Percentiles rank a stretch among this genome's conserved stretches.
These are phyloP conservation scores for Fusarium sp. DNA, from an alignment of 2,329 filamentous ascomycete species.

Conservation along the genomic window DNA sequence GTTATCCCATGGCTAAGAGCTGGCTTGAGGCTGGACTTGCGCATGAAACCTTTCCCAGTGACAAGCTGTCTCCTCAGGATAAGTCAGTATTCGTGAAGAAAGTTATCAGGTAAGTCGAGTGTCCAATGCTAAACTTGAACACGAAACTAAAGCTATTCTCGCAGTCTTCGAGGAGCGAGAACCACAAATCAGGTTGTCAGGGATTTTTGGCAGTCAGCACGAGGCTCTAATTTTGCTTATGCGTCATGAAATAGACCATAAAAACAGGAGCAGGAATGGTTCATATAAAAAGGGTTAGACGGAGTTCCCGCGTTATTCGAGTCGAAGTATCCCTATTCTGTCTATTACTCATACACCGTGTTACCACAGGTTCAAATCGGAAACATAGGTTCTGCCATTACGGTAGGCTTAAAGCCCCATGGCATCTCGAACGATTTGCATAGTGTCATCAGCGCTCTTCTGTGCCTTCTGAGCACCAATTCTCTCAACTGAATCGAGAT, in stretches of 20 bases:
- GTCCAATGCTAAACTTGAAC: neutral
- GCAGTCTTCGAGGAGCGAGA: constrained; percentile 68
- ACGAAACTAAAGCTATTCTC: neutral
- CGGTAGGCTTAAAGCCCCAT: constrained; percentile 58
- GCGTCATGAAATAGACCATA: constrained; percentile 56
- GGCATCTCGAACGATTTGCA: constrained; percentile 63
- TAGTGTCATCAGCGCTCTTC: constrained; percentile 68
- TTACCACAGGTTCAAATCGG: neutral
- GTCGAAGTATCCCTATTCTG: neutral
- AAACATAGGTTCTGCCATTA: neutral
- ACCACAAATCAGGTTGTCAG: constrained; percentile 74
- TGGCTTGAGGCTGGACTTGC: constrained; percentile 73
- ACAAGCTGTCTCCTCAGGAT: constrained; percentile 68
- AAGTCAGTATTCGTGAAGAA: constrained; percentile 74
- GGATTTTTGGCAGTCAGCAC: constrained; percentile 78
- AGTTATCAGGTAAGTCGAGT: constrained; percentile 64
- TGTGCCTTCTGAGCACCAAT: constrained; percentile 71
- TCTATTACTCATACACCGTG: constrained; percentile 8
- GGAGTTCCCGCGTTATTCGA: neutral
- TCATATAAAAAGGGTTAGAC: neutral
- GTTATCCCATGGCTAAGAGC: constrained; percentile 64
- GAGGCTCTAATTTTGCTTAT: constrained; percentile 71
- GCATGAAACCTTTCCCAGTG: constrained; percentile 66
- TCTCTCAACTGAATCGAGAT: constrained; percentile 67
- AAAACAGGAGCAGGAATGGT: neutral